phyloP scores from a whole-genome alignment of 306 rosid genomes.

The Vigna hirtella region DNA sequence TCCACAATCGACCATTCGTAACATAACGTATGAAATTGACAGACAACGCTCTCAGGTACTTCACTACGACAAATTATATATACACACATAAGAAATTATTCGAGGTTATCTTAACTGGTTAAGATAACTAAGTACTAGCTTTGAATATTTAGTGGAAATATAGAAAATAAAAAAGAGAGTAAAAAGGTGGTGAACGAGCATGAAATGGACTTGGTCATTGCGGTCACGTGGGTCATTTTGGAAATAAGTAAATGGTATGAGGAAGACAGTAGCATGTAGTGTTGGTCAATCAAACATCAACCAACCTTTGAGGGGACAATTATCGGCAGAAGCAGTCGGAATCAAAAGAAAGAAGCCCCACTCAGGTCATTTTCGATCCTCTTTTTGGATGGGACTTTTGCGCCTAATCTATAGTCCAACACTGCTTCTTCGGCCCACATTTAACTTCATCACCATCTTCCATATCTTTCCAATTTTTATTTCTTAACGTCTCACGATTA shows the following conservation, averaged over 20 bases:
- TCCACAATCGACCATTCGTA: neutral
- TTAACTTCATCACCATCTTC: neutral
- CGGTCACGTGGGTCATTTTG: constrained; percentile 35
- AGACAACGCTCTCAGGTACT: neutral
- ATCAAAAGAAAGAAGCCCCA: constrained; percentile 34
- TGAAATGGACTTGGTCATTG: neutral
- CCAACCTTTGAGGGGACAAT: neutral
- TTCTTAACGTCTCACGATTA: neutral
- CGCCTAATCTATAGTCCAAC: constrained; percentile 2
- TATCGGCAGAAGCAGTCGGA: constrained; percentile 20
- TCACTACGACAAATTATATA: neutral
- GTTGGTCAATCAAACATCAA: constrained; percentile 33
- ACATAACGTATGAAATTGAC: neutral
- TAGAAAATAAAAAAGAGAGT: neutral
- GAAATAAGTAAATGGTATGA: neutral
- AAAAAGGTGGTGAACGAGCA: neutral
- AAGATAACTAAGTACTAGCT: neutral
- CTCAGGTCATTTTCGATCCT: constrained; percentile 5
- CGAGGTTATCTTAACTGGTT: neutral
- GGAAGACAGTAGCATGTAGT: constrained; percentile 19
- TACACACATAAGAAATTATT: neutral
- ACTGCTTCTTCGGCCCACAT: constrained; percentile 13
- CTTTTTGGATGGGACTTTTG: constrained; percentile 12
- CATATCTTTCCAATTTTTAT: neutral
- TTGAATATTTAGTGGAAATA: neutral